A percentile compares a stretch with the other conserved stretches of the same genome.
Evolutionary conservation across 768 basidiomycete genomes (phyloP).

Genomic region (Podaxis sp.): DNA sequence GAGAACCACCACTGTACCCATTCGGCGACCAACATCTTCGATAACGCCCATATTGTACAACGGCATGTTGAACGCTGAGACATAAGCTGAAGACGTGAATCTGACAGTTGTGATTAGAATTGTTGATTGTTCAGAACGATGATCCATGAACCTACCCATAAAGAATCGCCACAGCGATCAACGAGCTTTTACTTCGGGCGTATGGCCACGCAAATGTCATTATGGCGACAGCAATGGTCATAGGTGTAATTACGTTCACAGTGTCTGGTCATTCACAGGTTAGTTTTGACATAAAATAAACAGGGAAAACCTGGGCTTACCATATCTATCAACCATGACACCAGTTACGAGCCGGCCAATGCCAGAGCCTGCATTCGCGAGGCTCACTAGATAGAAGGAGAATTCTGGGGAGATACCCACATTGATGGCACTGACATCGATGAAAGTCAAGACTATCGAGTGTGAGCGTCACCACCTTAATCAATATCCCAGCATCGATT

Average conservation of each 20-base stretch:
- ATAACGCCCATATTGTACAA: constrained; percentile 50
- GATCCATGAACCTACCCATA: constrained; percentile 47
- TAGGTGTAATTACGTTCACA: constrained; percentile 58
- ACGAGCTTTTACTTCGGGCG: constrained; percentile 35
- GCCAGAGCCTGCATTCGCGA: constrained; percentile 59
- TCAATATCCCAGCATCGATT: constrained; percentile 3
- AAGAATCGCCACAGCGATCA: constrained; percentile 50
- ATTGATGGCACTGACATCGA: constrained; percentile 49
- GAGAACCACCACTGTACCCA: constrained; percentile 55
- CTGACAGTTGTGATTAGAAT: constrained; percentile 24
- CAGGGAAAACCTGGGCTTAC: constrained; percentile 27
- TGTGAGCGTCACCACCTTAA: background rate
- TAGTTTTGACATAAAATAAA: constrained; percentile 4
- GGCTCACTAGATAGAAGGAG: constrained; percentile 58
- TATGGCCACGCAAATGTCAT: constrained; percentile 66
- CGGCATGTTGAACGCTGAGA: constrained; percentile 46
- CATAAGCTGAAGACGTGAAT: constrained; percentile 50
- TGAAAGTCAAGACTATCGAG: constrained; percentile 51
- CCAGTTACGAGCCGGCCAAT: constrained; percentile 55
- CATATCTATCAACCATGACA: constrained; percentile 47
- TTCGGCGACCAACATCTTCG: constrained; percentile 54
- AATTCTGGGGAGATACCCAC: constrained; percentile 47
- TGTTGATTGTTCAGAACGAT: background rate
- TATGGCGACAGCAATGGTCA: constrained; percentile 45
- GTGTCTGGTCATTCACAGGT: constrained; percentile 36